Evolutionary conservation across 371 early-diverging fungal species (phyloP), one percentile per base, ranked within the genome.

Genomic region (Mortierella sp.): DNA sequence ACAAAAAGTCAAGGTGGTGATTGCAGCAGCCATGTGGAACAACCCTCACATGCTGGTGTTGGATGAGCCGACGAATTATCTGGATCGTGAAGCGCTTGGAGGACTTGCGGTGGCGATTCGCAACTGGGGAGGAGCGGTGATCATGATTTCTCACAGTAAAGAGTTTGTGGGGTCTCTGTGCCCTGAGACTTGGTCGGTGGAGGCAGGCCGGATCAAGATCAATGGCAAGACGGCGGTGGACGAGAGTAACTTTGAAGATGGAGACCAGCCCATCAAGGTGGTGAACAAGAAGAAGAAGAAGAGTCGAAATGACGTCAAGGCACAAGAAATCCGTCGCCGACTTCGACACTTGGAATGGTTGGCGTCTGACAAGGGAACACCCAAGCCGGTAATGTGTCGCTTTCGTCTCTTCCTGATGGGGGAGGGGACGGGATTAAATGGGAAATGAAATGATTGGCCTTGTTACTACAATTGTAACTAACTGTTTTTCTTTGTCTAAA

Each of bases 21-120:
- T 96, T 79, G 94, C 92, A 34, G 89, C 91, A 0, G 89, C 94
- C 25, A 91, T 91, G 90, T 90, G 93, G 89, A 86, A 88, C 59
- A 89, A 91, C 70, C 94, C 93, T 17, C 94, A 95, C 74, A 85
- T 94, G 81, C 73, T 94, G 25, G 85, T 94, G 2, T 80, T 94
- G 53, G 93, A 94, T 69, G 92, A 94, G 81, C 94, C 94, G 55
- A 94, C 94, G 68, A 95, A 95, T 79, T 94, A 90, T 79, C 84
- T 96, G 83, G 96, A 96, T 81, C 90, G 94, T 67, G 94, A 94
- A 69, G 82, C 92, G 10, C 83, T 96, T 19, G 94, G 93, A 73
- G 96, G 91, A 31, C 82, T 96, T 49, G 92, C 92, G 16, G 86
- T 86, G 17, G 94, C 93, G 34, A 90, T 96, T 69, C 83, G 90